Base-by-base conservation (phyloP, 441 rosid species). In the Biscutella laevigata region DNA sequence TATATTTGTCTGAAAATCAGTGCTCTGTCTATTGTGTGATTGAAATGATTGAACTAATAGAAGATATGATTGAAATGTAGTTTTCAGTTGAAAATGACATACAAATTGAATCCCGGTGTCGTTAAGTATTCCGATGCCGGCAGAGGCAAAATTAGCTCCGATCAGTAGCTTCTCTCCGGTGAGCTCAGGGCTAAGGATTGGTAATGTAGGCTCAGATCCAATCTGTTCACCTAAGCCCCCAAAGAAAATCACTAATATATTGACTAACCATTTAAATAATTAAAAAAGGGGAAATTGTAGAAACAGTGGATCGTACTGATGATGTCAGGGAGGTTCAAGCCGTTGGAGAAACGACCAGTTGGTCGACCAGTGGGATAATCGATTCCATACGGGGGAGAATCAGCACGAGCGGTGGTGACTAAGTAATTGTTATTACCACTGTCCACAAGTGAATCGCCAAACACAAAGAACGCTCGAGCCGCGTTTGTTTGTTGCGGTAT, bases 101-200 rank as follows among this genome's bases (percentile, higher is more conserved):
- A 82, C 85, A 59, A 82, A 82, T 49, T 82, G 83, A 49, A 79
- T 2, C 25, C 88, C 85, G 3, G 88, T 82, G 57, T 82, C 88
- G 38, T 82, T 75, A 26, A 82, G 77, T 16, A 82, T 68, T 44
- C 88, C 88, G 14, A 82, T 74, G 12, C 88, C 83, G 21, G 85
- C 88, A 22, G 88, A 79, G 25, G 88, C 88, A 53, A 79, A 82
- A 49, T 82, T 82, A 28, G 88, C 85, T 20, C 88, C 88, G 16
- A 75, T 50, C 22, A 79, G 65, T 17, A 82, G 65, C 37, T 14
- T 79, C 43, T 72, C 50, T 19, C 88, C 85, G 0, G 34, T 73
- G 59, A 82, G 83, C 52, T 70, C 51, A 7, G 88, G 83, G 65
- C 77, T 77, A 62, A 82, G 73, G 41, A 79, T 75, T 3, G 88